Conservation (phyloP, 768 basidiomycete species). For the Pisolithus microcarpus region DNA sequence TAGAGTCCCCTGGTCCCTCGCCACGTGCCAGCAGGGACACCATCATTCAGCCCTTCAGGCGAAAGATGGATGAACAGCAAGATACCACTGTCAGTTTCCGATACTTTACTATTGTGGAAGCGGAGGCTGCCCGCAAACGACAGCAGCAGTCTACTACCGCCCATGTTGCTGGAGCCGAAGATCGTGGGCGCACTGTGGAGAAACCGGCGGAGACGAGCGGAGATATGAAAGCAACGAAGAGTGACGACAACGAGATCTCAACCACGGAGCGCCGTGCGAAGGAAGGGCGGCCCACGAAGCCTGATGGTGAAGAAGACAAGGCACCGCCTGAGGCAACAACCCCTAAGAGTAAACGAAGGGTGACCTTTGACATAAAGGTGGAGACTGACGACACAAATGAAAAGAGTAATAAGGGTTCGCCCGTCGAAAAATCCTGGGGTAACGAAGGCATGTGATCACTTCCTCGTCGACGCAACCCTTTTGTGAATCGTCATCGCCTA, state of each 20-base stretch:
- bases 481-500: constrained; percentile 1
- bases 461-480: not conserved
- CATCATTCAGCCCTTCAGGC: constrained; percentile 31
- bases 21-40: constrained; percentile 21
- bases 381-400: constrained; percentile 36
- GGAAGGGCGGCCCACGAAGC: constrained; percentile 12
- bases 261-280: constrained; percentile 6
- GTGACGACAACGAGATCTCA: not conserved
- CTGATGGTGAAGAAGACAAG: constrained; percentile 14
- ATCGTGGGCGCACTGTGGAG: constrained; percentile 1
- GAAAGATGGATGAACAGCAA: constrained; percentile 41
- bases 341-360: constrained; percentile 55
- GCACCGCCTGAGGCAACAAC: constrained; percentile 24
- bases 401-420: constrained; percentile 25
- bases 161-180: constrained; percentile 8
- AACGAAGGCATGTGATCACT: constrained; percentile 39
- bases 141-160: constrained; percentile 10
- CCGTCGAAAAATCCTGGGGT: constrained; percentile 17
- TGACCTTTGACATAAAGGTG: constrained; percentile 66
- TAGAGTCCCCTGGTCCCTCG: constrained; percentile 14
- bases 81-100: constrained; percentile 43
- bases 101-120: constrained; percentile 39
- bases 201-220: constrained; percentile 8
- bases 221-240: constrained; percentile 9
- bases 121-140: constrained; percentile 28